These are phyloP conservation scores for Cercospora zeae-maydis DNA, from an alignment of 2,329 filamentous ascomycete species.

Conservation along the genomic window DNA sequence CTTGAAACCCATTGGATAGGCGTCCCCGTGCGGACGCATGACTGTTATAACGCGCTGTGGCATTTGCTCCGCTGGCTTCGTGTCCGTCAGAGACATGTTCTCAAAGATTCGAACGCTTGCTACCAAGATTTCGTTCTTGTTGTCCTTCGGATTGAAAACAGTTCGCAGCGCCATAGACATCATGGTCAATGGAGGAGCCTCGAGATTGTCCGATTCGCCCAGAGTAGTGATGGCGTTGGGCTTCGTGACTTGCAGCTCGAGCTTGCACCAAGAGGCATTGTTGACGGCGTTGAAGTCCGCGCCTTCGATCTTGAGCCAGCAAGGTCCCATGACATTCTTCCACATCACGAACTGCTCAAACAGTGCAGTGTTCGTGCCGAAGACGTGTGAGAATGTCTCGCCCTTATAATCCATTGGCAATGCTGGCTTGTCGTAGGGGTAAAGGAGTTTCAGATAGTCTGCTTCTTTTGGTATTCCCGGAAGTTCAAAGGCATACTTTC, in stretches of 20 bases:
- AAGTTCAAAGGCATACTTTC: conserved; percentile 96
- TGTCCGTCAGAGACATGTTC: conserved; percentile 80
- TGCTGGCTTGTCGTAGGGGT: conserved; percentile 80
- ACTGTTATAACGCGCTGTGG: conserved; percentile 88
- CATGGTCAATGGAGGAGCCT: conserved; percentile 83
- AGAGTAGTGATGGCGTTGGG: conserved; percentile 71
- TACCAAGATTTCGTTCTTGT: conserved; percentile 92
- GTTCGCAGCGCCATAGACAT: conserved; percentile 93
- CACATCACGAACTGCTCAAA: conserved; percentile 98
- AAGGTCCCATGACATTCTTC: conserved; percentile 99
- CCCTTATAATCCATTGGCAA: conserved; percentile 69
- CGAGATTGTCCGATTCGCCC: conserved; percentile 73
- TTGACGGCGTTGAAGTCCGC: conserved; percentile 80
- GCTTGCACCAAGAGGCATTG: conserved; percentile 94
- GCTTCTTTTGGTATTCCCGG: conserved; percentile 80
- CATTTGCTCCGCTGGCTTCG: conserved; percentile 81
- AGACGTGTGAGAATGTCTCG: conserved; percentile 89
- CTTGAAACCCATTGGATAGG: conserved; percentile 86
- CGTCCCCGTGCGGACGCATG: conserved; percentile 68
- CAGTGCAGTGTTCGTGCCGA: conserved; percentile 86
- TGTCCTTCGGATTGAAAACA: conserved; percentile 81
- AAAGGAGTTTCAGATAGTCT: conserved; percentile 92
- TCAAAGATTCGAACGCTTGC: conserved; percentile 92
- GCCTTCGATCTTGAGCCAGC: conserved; percentile 88
- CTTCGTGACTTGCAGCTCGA: conserved; percentile 78